Evolutionary conservation across 805 yeast genomes (phyloP).

Genomic region (Cyberlindnera nakhonratchasimensis): DNA sequence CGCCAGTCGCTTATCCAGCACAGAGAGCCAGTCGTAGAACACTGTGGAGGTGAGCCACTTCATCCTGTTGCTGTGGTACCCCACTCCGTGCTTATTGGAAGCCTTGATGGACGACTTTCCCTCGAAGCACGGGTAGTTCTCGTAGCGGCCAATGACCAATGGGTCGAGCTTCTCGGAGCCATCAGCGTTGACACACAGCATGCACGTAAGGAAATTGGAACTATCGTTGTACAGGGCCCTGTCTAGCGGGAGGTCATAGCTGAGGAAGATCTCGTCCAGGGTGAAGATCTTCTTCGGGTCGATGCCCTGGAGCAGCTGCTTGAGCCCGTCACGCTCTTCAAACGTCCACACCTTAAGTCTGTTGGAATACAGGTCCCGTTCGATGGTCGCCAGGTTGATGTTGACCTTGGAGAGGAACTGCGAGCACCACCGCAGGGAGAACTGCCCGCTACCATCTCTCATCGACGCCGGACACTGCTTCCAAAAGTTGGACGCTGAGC

Average conservation of each 20-base stretch:
- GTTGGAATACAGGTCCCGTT: slow-evolving; percentile 38
- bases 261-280: slow-evolving; percentile 56
- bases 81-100: slow-evolving; percentile 47
- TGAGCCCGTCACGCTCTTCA: slow-evolving; percentile 52
- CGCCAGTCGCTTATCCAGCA: slow-evolving; percentile 56
- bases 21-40: slow-evolving; percentile 58
- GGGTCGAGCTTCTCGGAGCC: slow-evolving; percentile 64
- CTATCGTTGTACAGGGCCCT: slow-evolving; percentile 45
- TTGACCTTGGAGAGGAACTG: slow-evolving; percentile 43
- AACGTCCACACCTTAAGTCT: slow-evolving; percentile 57
- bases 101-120: slow-evolving; percentile 41
- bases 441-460: slow-evolving; percentile 64
- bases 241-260: slow-evolving; percentile 58
- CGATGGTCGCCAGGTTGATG: slow-evolving; percentile 46
- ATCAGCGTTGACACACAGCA: slow-evolving; percentile 60
- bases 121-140: slow-evolving; percentile 41
- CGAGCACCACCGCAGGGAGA: slow-evolving; percentile 59
- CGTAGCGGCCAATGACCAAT: slow-evolving; percentile 56
- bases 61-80: slow-evolving; percentile 56
- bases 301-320: slow-evolving; percentile 42
- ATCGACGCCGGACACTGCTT: slow-evolving; percentile 49
- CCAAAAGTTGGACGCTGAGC: slow-evolving; percentile 64
- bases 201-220: slow-evolving; percentile 46
- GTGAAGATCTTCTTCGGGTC: slow-evolving; percentile 53
- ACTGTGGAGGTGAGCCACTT: slow-evolving; percentile 62